A percentile compares a stretch with the other conserved stretches of the same genome.
Conservation (phyloP, 768 basidiomycete species). For the Amanita fuliginea region DNA sequence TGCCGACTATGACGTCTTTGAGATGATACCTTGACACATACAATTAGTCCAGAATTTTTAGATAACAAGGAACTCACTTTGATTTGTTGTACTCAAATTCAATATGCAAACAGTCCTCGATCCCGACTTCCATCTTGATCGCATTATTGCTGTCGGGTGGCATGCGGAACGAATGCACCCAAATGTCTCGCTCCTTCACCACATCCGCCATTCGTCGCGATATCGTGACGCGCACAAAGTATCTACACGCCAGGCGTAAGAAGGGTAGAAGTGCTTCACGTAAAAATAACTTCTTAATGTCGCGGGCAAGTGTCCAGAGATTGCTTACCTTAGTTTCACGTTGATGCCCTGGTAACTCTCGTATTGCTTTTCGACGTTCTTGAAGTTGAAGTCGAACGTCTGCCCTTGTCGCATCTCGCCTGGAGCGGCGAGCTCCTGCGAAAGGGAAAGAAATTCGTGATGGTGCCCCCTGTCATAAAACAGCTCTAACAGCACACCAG, state of each 20-base stretch:
- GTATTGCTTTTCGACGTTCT: constrained; percentile 99
- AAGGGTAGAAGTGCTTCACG: constrained; percentile 7
- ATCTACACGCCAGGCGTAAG: constrained; percentile 34
- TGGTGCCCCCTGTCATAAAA: constrained; percentile 99
- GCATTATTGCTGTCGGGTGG: constrained; percentile 96
- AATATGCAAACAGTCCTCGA: constrained; percentile 97
- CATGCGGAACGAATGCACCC: constrained; percentile 99
- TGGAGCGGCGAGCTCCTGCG: constrained; percentile 91
- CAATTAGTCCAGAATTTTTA: background rate
- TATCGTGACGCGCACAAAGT: constrained; percentile 85
- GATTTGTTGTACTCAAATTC: constrained; percentile 99
- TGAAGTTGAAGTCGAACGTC: constrained; percentile 94
- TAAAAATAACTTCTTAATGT: constrained; percentile 6
- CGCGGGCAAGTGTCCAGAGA: constrained; percentile 5
- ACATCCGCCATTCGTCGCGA: constrained; percentile 91
- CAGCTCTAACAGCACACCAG: constrained; percentile 38
- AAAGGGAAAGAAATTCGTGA: constrained; percentile 93
- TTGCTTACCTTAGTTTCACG: constrained; percentile 80
- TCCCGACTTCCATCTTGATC: constrained; percentile 99
- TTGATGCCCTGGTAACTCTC: constrained; percentile 98
- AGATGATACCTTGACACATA: constrained; percentile 71
- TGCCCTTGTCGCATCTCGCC: constrained; percentile 96
- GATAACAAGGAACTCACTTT: constrained; percentile 47
- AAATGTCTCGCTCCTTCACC: constrained; percentile 84
- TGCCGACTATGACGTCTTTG: constrained; percentile 98